phyloP scores from a whole-genome alignment of 306 rosid species.

The Medicago arabica region DNA sequence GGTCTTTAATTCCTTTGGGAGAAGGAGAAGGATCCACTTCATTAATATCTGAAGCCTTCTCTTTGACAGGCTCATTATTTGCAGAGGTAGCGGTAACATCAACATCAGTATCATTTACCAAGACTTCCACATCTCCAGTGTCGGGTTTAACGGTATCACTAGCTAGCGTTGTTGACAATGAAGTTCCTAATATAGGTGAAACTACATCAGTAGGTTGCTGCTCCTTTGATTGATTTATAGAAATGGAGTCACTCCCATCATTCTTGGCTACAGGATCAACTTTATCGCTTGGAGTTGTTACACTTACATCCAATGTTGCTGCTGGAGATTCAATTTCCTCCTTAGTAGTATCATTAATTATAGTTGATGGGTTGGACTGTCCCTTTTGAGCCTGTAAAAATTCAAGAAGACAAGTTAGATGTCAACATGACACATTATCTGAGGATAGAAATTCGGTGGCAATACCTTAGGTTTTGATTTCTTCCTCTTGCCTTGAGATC shows the following conservation, averaged over 20 bases:
- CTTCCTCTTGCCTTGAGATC: slow-evolving; percentile 73
- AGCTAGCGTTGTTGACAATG: slow-evolving; percentile 44
- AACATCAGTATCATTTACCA: slow-evolving; percentile 42
- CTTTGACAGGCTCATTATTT: slow-evolving; percentile 54
- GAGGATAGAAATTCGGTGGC: slow-evolving; percentile 17
- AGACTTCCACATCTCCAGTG: slow-evolving; percentile 46
- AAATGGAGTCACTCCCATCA: slow-evolving; percentile 47
- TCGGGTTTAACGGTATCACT: slow-evolving; percentile 57
- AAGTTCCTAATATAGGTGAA: slow-evolving; percentile 44
- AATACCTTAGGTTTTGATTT: slow-evolving; percentile 77
- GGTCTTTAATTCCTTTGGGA: slow-evolving; percentile 52
- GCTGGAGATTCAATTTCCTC: slow-evolving; percentile 53
- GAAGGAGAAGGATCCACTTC: slow-evolving; percentile 54
- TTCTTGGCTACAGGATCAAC: slow-evolving; percentile 51
- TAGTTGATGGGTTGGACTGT: slow-evolving; percentile 45
- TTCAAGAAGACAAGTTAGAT: slow-evolving; percentile 29
- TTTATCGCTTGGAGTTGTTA: slow-evolving; percentile 50
- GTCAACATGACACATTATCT: slow-evolving; percentile 28
- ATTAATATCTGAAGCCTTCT: slow-evolving; percentile 50
- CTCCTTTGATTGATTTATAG: slow-evolving; percentile 49
- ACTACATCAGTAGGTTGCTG: slow-evolving; percentile 48
- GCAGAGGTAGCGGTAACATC: slow-evolving; percentile 54
- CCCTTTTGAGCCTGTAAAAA: slow-evolving; percentile 64
- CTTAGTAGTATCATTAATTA: slow-evolving; percentile 40
- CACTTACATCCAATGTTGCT: slow-evolving; percentile 47